These are phyloP conservation scores for Trichosporon sp. DNA, from an alignment of 1,284 basidiomycete species.

Conservation along the genomic window DNA sequence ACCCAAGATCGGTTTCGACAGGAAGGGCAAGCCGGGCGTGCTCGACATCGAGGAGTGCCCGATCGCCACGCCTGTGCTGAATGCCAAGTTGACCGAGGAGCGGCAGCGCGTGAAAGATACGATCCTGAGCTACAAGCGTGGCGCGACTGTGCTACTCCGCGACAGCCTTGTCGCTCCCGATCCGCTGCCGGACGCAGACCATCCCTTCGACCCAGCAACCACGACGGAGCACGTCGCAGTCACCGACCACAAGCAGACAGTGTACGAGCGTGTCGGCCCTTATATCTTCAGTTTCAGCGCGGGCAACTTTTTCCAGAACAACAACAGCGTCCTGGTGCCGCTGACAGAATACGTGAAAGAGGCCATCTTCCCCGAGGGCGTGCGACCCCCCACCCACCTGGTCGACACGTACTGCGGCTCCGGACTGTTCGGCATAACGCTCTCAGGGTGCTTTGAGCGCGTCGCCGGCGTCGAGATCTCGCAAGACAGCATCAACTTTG, in stretches of 20 bases:
- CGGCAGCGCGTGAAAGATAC: slow-evolving; percentile 68
- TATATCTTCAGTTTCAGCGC: slow-evolving; percentile 82
- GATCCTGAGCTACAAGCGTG: slow-evolving; percentile 74
- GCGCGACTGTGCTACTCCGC: slow-evolving; percentile 83
- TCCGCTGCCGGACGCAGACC: slow-evolving; percentile 29
- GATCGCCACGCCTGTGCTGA: slow-evolving; percentile 79
- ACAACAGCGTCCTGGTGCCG: slow-evolving; percentile 81
- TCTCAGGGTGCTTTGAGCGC: slow-evolving; percentile 67
- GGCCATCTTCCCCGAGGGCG: slow-evolving; percentile 57
- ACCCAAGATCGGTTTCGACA: slow-evolving; percentile 73
- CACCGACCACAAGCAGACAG: slow-evolving; percentile 71
- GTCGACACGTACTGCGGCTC: slow-evolving; percentile 86
- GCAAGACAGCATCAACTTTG: slow-evolving; percentile 69
- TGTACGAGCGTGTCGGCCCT: slow-evolving; percentile 78
- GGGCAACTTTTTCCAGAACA: slow-evolving; percentile 95
- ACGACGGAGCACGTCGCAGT: slow-evolving; percentile 61
- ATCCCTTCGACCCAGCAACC: slow-evolving; percentile 24
- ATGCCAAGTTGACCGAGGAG: slow-evolving; percentile 60
- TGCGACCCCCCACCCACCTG: slow-evolving; percentile 61
- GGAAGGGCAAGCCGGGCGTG: slow-evolving; percentile 66
- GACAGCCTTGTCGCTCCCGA: slow-evolving; percentile 61
- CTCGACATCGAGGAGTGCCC: slow-evolving; percentile 98
- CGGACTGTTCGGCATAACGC: slow-evolving; percentile 85
- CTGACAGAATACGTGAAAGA: slow-evolving; percentile 75
- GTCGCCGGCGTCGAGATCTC: slow-evolving; percentile 86